phyloP scores from a whole-genome alignment of 352 stramenopile species.

The Pythium sukuiense region DNA sequence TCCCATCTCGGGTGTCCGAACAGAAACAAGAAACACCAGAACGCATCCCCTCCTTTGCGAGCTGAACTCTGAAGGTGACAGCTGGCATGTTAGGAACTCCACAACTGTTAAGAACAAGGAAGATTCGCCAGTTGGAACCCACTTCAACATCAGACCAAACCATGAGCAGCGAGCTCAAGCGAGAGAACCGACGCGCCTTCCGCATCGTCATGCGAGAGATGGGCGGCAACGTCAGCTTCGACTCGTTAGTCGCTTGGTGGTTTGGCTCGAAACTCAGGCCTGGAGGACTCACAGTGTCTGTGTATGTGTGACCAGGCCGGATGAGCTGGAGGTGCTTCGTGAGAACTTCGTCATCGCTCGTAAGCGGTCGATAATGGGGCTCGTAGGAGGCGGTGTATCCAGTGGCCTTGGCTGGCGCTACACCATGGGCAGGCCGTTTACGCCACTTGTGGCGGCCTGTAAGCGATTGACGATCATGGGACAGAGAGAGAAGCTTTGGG shows the following conservation, averaged over 20 bases:
- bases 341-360: constrained; percentile 17
- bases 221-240: constrained; percentile 17
- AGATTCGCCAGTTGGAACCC: constrained; percentile 12
- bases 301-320: constrained; percentile 5
- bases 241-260: constrained; percentile 10
- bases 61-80: background rate
- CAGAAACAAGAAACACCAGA: background rate
- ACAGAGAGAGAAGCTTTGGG: background rate
- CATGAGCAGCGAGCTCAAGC: constrained; percentile 18
- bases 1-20: background rate
- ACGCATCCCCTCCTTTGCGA: background rate
- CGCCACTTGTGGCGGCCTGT: constrained; percentile 15
- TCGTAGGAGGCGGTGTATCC: constrained; percentile 10
- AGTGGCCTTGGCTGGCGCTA: constrained; percentile 21
- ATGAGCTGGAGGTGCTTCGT: constrained; percentile 24
- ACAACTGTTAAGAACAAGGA: background rate
- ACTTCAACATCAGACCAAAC: background rate
- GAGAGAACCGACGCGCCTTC: constrained; percentile 22
- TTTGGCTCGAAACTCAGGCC: background rate
- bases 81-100: background rate
- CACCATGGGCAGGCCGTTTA: constrained; percentile 10
- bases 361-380: constrained; percentile 13
- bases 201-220: constrained; percentile 23
- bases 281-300: no score
- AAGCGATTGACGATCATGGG: background rate